Conservation (phyloP, 2,329 filamentous ascomycete genomes). For the Penicillium sp. region DNA sequence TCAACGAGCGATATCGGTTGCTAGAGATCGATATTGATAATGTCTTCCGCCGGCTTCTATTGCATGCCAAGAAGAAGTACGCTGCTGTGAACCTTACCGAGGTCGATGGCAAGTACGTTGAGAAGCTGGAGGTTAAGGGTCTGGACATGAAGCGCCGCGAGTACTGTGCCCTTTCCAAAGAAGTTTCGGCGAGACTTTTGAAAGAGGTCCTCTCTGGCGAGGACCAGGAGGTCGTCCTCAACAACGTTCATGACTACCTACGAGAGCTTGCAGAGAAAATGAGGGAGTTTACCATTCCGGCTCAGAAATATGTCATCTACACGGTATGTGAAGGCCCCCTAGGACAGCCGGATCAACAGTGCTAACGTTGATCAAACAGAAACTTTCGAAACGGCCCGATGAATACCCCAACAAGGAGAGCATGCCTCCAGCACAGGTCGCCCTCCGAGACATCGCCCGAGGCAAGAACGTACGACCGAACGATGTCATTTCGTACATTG, state of each 20-base stretch:
- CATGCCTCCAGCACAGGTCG: slow-evolving; percentile 97
- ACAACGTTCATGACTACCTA: slow-evolving; percentile 89
- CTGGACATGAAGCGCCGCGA: slow-evolving; percentile 97
- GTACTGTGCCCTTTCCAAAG: slow-evolving; percentile 92
- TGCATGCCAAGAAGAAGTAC: slow-evolving; percentile 99
- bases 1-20: slow-evolving; percentile 88
- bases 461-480: slow-evolving; percentile 87
- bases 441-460: slow-evolving; percentile 76
- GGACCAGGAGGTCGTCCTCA: slow-evolving; percentile 80
- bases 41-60: slow-evolving; percentile 82
- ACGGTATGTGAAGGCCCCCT: slow-evolving; percentile 50
- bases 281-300: slow-evolving; percentile 70
- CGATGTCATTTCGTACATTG: slow-evolving; percentile 94
- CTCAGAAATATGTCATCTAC: slow-evolving; percentile 92
- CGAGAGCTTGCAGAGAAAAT: slow-evolving; percentile 79
- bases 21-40: slow-evolving; percentile 99
- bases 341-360: neutral
- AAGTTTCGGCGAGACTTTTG: slow-evolving; percentile 84
- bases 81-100: slow-evolving; percentile 92
- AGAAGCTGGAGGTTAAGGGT: slow-evolving; percentile 97
- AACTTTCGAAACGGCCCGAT: slow-evolving; percentile 87
- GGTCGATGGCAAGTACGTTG: slow-evolving; percentile 79
- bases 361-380: slow-evolving; percentile 43
- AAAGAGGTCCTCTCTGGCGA: slow-evolving; percentile 93
- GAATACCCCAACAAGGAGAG: slow-evolving; percentile 92